phyloP scores from a whole-genome alignment of 768 basidiomycete genomes.

The Daedaleopsis sinensis region DNA sequence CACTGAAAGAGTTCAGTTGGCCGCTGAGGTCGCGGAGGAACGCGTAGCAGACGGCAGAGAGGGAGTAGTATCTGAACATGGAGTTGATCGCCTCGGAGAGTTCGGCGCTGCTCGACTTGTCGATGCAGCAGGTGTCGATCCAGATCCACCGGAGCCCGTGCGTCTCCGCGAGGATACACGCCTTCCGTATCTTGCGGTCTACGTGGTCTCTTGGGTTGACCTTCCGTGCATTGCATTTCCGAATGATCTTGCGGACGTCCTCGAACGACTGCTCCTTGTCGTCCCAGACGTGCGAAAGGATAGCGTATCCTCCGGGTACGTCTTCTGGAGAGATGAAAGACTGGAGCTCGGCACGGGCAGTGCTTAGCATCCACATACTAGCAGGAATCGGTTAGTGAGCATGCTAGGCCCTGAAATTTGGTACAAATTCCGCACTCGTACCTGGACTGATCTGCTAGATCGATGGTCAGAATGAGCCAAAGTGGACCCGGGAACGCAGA shows the following conservation, averaged over 20 bases:
- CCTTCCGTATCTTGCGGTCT: background rate
- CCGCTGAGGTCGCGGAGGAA: background rate
- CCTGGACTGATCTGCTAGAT: too few species aligned
- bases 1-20: too few species aligned
- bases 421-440: too few species aligned
- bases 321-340: background rate
- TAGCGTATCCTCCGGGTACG: background rate
- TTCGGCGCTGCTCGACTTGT: conserved; percentile 10
- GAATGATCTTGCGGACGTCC: background rate
- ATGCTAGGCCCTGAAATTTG: too few species aligned
- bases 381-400: too few species aligned
- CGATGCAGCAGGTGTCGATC: conserved; percentile 15
- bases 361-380: background rate
- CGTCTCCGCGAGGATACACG: background rate
- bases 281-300: conserved; percentile 6
- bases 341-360: background rate
- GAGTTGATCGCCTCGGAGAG: conserved; percentile 9
- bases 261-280: background rate
- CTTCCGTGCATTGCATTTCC: background rate
- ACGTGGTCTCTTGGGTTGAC: background rate
- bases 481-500: too few species aligned
- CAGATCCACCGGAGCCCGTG: background rate
- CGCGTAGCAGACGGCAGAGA: background rate
- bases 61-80: conserved; percentile 1
- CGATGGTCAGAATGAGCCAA: too few species aligned